Base-by-base conservation (phyloP, 306 rosid species). In the Cucurbita moschata region DNA sequence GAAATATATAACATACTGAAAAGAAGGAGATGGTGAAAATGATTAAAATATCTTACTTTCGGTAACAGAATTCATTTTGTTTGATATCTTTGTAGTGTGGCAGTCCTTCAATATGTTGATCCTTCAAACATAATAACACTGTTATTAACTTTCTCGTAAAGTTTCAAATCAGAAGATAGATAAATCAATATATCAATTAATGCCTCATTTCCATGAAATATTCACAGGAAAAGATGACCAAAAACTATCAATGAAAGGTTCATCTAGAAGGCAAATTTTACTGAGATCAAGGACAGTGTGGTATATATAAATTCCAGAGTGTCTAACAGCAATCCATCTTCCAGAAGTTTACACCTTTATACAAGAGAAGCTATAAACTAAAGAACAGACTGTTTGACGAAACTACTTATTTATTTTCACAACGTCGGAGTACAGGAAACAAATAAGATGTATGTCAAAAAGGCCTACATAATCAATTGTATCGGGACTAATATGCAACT, bases 41-140 rank as follows among this genome's bases (percentile, higher is more conserved):
- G 10, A 38, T 37, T 15, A 11, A 37, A 51, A 76, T 39, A 18
- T 44, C 88, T 78, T 78, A 87, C 98, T 86, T 90, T 77, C 96
- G 83, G 61, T 46, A 73, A 12, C 62, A 85, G 82, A 93, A 88
- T 5, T 90, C 98, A 78, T 93, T 93, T 79, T 90, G 87, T 38
- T 57, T 68, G 69, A 90, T 81, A 75, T 93, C 85, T 47, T 79
- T 82, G 83, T 82, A 90, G 37, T 73, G 81, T 56, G 94, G 96
- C 68, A 69, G 78, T 43, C 86, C 90, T 80, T 82, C 86, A 63
- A 65, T 38, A 42, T 57, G 19, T 79, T 77, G 84, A 78, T 87
- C 96, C 89, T 87, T 78, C 84, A 82, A 81, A 75, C 81, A 52
- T 44, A 47, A 59, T 26, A 74, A 57, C 42, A 30, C 40, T 15